Percentiles rank a stretch among this genome's conserved stretches.
These are phyloP conservation scores for Geotrichum carabidarum DNA, from an alignment of 1,139 yeast genomes.

Conservation along the genomic window DNA sequence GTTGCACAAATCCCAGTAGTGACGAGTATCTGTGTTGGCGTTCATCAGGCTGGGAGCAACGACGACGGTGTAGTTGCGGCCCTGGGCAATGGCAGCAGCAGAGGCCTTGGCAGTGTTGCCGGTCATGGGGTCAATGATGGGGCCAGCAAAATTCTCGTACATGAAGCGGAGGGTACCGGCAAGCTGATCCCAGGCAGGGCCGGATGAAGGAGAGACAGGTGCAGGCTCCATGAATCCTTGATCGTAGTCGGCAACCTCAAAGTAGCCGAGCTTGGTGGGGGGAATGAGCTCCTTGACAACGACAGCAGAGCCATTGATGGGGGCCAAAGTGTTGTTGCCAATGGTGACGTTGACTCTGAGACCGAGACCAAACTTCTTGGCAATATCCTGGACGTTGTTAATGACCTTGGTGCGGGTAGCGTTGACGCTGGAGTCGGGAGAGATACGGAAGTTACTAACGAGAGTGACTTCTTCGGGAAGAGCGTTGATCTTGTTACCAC, in stretches of 20 bases:
- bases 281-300: constrained; percentile 14
- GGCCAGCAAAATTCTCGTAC: constrained; percentile 15
- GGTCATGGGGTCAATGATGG: constrained; percentile 30
- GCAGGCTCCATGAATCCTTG: constrained; percentile 48
- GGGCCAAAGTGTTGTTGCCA: constrained; percentile 7
- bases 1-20: constrained; percentile 68
- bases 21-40: constrained; percentile 80
- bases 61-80: constrained; percentile 33
- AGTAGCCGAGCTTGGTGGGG: constrained; percentile 26
- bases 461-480: constrained; percentile 58
- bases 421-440: constrained; percentile 45
- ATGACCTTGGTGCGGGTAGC: constrained; percentile 41
- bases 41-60: constrained; percentile 65
- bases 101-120: neutral
- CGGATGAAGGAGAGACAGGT: constrained; percentile 49
- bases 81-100: constrained; percentile 3
- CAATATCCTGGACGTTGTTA: constrained; percentile 39
- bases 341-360: constrained; percentile 34
- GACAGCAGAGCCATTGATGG: constrained; percentile 2
- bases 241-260: constrained; percentile 31
- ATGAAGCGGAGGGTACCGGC: constrained; percentile 47
- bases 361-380: constrained; percentile 45
- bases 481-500: constrained; percentile 64
- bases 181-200: constrained; percentile 49
- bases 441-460: constrained; percentile 52